Evolutionary conservation across 257 asterid species (phyloP).

Genomic region (Craterostigma plantagineum): DNA sequence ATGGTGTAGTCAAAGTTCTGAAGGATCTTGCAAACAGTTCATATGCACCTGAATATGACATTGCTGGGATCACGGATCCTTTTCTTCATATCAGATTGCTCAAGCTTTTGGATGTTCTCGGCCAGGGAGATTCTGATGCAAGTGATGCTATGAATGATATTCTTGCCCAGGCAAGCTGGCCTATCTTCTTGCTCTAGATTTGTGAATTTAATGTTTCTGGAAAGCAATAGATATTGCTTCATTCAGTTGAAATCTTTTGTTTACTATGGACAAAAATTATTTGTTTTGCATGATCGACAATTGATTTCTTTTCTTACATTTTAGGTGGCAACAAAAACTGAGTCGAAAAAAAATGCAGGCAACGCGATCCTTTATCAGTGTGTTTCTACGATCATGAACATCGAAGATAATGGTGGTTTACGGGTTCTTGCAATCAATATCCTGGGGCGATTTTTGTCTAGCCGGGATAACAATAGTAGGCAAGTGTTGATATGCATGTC

Average conservation of each 20-base stretch:
- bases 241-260: too few species aligned
- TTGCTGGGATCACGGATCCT: conserved; percentile 92
- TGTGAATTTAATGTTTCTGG: too few species aligned
- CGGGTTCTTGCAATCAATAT: conserved; percentile 93
- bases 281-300: background rate
- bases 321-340: conserved; percentile 98
- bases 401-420: conserved; percentile 93
- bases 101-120: conserved; percentile 64
- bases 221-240: too few species aligned
- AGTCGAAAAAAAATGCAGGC: conserved; percentile 89
- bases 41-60: conserved; percentile 87
- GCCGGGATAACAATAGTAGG: conserved; percentile 97
- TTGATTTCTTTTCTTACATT: conserved; percentile 11
- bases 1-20: conserved; percentile 69
- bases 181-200: too few species aligned
- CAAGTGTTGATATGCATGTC: conserved; percentile 12
- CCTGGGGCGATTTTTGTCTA: conserved; percentile 94
- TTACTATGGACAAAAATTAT: too few species aligned
- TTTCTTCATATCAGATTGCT: conserved; percentile 85
- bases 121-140: conserved; percentile 86
- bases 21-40: conserved; percentile 86
- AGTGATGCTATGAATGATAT: conserved; percentile 95
- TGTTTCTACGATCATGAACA: conserved; percentile 77
- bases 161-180: conserved; percentile 73
- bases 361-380: conserved; percentile 95